Evolutionary conservation across 2,329 filamentous ascomycete genomes (phyloP), one percentile per base, ranked within the genome.

Genomic region (Alternaria dauci): DNA sequence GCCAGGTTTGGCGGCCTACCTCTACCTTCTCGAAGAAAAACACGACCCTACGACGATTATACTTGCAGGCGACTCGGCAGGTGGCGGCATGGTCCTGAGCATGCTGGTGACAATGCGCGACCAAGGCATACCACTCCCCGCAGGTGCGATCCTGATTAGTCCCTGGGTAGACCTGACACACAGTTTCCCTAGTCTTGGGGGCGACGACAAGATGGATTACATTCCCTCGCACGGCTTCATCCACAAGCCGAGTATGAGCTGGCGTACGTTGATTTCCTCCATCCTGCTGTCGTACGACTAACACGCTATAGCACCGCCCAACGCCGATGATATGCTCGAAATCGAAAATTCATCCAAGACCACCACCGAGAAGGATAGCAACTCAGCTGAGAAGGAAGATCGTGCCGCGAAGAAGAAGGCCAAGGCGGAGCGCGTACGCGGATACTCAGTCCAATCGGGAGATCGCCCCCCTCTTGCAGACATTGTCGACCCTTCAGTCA

Each of bases 141-240:
- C 95, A 2, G 95, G 95, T 1, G 94, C 91, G 5, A 89, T 98
- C 44, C 83, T 98, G 41, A 91, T 98, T 52, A 97, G 93, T 51
- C 95, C 95, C 0, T 99, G 95, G 95, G 93, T 94, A 8, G 95
- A 99, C 76, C 81, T 98, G 54, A 96, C 93, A 0, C 94, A 98
- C 76, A 97, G 94, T 0, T 98, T 98, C 66, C 95, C 95, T 0
- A 97, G 94, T 67, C 86, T 97, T n/a, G 86, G 87, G 2, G 86
- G 84, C 5, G 87, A 93, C 41, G 88, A 87, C 51, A 86, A 87
- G 1, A 79, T 92, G 52, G 95, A 99, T 75, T 98, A 97, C 70
- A 94, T 99, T 34, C 95, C 95, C 5, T 81, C 89, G 1, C 85
- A 90, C 68, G 95, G 95, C 0, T 98, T 99, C 71, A 89, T 96